Evolutionary conservation across 805 yeast species (phyloP).

Genomic region (Ogataea saltuana): DNA sequence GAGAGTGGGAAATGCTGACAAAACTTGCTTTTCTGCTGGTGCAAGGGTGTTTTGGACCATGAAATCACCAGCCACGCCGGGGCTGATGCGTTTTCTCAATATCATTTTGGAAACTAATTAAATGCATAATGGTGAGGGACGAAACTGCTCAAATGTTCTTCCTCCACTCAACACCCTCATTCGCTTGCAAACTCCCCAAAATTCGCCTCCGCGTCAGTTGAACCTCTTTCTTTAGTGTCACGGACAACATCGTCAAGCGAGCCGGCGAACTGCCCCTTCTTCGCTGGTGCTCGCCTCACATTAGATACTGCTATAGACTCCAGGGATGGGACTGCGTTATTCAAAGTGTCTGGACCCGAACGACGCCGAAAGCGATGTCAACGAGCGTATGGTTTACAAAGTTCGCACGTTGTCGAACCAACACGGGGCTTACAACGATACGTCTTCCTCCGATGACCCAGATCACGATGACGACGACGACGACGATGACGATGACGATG

Average conservation of each 20-base stretch:
- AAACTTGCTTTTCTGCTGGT: too few relatives aligned
- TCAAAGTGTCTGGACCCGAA: constrained; percentile 42
- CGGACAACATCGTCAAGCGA: too few relatives aligned
- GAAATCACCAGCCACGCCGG: too few relatives aligned
- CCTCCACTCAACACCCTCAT: too few relatives aligned
- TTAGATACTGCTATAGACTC: background rate
- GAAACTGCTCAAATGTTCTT: too few relatives aligned
- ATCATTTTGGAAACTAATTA: background rate
- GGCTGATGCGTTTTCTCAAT: too few relatives aligned
- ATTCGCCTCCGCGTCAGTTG: too few relatives aligned
- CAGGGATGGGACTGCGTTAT: constrained; percentile 48
- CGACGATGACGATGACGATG: constrained; percentile 13
- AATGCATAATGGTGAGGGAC: too few relatives aligned
- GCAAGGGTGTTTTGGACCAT: background rate
- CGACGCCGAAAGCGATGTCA: constrained; percentile 18
- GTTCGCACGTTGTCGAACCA: constrained; percentile 13
- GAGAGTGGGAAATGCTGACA: background rate
- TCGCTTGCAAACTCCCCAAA: too few relatives aligned
- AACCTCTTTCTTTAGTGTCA: too few relatives aligned
- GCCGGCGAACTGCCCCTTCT: too few relatives aligned
- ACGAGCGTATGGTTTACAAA: constrained; percentile 12
- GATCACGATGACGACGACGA: constrained; percentile 20
- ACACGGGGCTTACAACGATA: constrained; percentile 17
- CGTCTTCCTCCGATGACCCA: constrained; percentile 14
- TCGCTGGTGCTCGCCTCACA: too few relatives aligned